Evolutionary conservation across 164 flowering plant genomes (phyloP).

Genomic region (Houttuynia cordata): DNA sequence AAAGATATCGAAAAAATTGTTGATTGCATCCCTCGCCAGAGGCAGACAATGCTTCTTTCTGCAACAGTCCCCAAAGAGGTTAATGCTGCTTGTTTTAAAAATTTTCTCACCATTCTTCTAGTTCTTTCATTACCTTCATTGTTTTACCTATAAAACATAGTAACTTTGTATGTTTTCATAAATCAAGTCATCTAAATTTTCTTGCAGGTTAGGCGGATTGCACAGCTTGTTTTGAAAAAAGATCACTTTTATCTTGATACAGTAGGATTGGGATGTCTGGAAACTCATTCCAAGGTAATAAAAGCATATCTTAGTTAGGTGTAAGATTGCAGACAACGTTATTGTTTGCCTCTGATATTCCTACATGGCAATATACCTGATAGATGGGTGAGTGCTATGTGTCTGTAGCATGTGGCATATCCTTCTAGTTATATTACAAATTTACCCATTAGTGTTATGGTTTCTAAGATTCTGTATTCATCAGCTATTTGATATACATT

Average conservation of each 20-base stretch:
- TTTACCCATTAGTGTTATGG: too few species aligned
- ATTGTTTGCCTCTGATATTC: too few species aligned
- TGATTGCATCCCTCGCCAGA: slow-evolving; percentile 87
- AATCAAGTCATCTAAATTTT: too few species aligned
- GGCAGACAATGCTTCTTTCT: slow-evolving; percentile 85
- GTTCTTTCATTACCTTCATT: not conserved
- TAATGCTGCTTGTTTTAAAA: not conserved
- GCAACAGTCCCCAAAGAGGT: slow-evolving; percentile 95
- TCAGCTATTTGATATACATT: too few species aligned
- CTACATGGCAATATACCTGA: not conserved
- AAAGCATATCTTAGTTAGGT: not conserved
- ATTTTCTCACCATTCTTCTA: not conserved
- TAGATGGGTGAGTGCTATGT: not conserved
- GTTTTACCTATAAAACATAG: not conserved
- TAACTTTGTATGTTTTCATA: slow-evolving; percentile 1
- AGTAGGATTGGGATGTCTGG: slow-evolving; percentile 50
- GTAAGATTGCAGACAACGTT: too few species aligned
- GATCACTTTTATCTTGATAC: slow-evolving; percentile 76
- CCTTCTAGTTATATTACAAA: too few species aligned
- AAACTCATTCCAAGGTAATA: slow-evolving; percentile 67
- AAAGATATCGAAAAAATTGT: slow-evolving; percentile 84
- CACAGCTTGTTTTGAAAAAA: slow-evolving; percentile 82
- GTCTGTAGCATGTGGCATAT: too few species aligned
- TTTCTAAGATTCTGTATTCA: too few species aligned
- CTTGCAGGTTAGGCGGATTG: slow-evolving; percentile 74